Percentiles rank a stretch among this genome's conserved stretches.
Conservation (phyloP, 2,329 filamentous ascomycete species). For the Colletotrichum simmondsii region DNA sequence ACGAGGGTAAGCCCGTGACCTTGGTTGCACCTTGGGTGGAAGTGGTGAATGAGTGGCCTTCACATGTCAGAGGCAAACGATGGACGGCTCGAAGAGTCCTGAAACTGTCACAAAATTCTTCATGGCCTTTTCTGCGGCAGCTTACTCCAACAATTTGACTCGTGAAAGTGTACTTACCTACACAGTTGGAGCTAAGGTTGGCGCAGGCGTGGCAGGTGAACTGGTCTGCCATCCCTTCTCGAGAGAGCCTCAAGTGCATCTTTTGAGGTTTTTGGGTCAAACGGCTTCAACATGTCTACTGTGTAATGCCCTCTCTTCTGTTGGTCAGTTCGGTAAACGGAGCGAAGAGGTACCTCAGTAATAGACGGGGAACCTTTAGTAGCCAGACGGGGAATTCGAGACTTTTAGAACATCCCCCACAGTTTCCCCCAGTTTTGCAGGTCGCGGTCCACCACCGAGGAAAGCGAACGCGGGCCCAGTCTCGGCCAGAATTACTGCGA, state of each 20-base stretch:
- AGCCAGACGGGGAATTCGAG: slow-evolving; percentile 1
- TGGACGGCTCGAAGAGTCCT: neutral
- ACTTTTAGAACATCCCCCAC: slow-evolving; percentile 24
- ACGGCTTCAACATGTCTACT: neutral
- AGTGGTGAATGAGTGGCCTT: neutral
- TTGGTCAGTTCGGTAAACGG: neutral
- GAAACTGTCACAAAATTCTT: slow-evolving; percentile 28
- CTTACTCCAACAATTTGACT: slow-evolving; percentile 16
- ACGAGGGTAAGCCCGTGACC: neutral
- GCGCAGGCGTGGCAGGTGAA: neutral
- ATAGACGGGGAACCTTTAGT: neutral
- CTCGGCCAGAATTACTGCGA: slow-evolving; percentile 35
- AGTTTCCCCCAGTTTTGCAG: slow-evolving; percentile 32
- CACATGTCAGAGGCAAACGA: slow-evolving; percentile 27
- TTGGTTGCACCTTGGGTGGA: neutral
- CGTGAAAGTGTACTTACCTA: slow-evolving; percentile 14
- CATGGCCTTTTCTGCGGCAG: slow-evolving; percentile 8
- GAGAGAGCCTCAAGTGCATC: neutral
- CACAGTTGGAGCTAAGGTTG: neutral
- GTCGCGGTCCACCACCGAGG: slow-evolving; percentile 31
- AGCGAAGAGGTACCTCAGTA: neutral
- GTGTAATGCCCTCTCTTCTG: neutral
- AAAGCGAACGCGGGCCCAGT: slow-evolving; percentile 22
- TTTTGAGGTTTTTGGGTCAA: neutral
- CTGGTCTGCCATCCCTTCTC: slow-evolving; percentile 19